These are phyloP conservation scores for Flueggea neowawraea DNA, from an alignment of 441 rosid species.

Conservation along the genomic window DNA sequence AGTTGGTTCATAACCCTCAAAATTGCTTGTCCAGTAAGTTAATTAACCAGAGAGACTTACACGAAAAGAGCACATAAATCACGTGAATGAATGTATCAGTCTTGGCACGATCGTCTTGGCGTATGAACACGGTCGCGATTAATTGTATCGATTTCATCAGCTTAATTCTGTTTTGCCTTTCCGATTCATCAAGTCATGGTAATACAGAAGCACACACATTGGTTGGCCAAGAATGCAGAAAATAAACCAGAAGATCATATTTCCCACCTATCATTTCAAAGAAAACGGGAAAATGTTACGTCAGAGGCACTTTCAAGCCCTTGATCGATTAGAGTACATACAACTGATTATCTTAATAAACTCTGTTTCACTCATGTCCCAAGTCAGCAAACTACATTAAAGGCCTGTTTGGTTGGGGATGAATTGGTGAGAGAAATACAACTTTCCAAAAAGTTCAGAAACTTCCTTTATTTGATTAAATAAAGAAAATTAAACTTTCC, in stretches of 20 bases:
- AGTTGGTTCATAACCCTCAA: conserved; percentile 11
- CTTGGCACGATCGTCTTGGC: neutral
- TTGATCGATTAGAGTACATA: too few relatives aligned
- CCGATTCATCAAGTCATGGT: conserved; percentile 95
- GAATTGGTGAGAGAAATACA: too few relatives aligned
- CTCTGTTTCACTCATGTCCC: too few relatives aligned
- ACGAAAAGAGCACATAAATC: neutral
- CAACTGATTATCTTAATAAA: too few relatives aligned
- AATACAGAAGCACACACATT: conserved; percentile 88
- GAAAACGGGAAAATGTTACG: too few relatives aligned
- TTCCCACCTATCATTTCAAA: conserved; percentile 65
- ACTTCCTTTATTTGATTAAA: too few relatives aligned
- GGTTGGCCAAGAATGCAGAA: conserved; percentile 99
- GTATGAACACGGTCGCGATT: neutral
- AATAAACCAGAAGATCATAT: conserved; percentile 91
- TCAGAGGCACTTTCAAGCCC: too few relatives aligned
- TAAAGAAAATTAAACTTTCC: too few relatives aligned
- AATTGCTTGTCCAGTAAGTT: conserved; percentile 17
- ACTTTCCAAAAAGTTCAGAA: too few relatives aligned
- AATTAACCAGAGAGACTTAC: too few relatives aligned
- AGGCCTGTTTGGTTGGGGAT: too few relatives aligned
- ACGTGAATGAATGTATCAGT: neutral
- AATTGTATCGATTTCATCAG: neutral
- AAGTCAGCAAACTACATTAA: too few relatives aligned
- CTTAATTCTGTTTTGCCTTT: conserved; percentile 34